Conservation (phyloP, 2,329 filamentous ascomycete species). For the Aureobasidium sp. region DNA sequence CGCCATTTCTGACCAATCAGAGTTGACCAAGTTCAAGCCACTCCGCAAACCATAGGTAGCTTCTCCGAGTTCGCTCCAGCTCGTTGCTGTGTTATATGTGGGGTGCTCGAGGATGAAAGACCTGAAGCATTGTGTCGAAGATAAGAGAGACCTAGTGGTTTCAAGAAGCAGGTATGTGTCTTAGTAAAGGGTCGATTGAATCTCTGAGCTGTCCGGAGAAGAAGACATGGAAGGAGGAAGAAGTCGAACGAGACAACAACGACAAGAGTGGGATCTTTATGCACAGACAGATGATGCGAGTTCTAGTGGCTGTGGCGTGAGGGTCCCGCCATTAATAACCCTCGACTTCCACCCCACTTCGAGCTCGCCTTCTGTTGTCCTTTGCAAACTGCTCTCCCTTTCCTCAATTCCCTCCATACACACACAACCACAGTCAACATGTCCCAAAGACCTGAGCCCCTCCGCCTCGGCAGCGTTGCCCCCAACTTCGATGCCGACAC, state of each 20-base stretch:
- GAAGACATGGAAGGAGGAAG: neutral
- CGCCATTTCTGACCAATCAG: constrained; percentile 12
- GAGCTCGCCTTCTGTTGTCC: neutral
- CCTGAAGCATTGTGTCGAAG: no score
- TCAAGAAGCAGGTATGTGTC: neutral
- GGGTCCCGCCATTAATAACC: constrained; percentile 9
- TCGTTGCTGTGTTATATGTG: neutral
- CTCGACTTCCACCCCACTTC: constrained; percentile 7
- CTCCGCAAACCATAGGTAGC: constrained; percentile 5
- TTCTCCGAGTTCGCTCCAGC: constrained; percentile 7
- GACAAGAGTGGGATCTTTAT: constrained; percentile 1
- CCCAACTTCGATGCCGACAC: constrained; percentile 64
- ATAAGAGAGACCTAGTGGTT: neutral
- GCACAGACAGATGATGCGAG: constrained; percentile 13
- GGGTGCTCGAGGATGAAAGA: neutral
- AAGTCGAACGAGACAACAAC: neutral
- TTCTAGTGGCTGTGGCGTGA: constrained; percentile 13
- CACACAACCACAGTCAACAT: constrained; percentile 2
- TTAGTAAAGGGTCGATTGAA: neutral
- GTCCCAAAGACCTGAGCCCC: constrained; percentile 28
- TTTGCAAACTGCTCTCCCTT: neutral
- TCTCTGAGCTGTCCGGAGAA: no score
- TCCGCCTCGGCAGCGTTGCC: constrained; percentile 58
- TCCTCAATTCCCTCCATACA: neutral
- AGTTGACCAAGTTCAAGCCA: neutral